These are phyloP conservation scores for Rhexocercosporidium sp. DNA, from an alignment of 2,329 filamentous ascomycete species.

Conservation along the genomic window DNA sequence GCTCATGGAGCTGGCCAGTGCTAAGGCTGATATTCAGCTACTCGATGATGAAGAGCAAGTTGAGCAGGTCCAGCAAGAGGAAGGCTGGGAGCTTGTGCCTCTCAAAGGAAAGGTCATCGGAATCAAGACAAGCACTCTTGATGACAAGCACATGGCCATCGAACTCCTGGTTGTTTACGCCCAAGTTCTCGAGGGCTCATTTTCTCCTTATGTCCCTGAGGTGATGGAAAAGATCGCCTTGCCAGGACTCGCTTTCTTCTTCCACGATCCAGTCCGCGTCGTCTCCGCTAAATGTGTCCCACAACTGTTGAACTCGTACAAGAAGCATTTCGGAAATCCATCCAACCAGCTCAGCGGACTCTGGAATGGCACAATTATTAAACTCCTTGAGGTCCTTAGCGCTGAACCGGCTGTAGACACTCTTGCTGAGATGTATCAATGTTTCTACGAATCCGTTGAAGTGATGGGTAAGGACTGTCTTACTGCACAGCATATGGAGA, in stretches of 20 bases:
- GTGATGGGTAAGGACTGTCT: constrained; percentile 88
- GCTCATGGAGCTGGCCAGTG: constrained; percentile 85
- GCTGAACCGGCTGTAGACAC: constrained; percentile 96
- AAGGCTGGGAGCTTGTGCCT: constrained; percentile 96
- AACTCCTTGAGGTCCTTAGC: constrained; percentile 89
- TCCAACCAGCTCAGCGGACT: constrained; percentile 81
- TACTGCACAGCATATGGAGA: constrained; percentile 76
- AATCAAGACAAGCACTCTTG: constrained; percentile 94
- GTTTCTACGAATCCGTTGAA: constrained; percentile 98
- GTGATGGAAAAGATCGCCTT: constrained; percentile 97
- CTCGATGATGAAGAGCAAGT: constrained; percentile 95
- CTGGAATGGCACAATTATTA: constrained; percentile 85
- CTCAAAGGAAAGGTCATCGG: constrained; percentile 98
- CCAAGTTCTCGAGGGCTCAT: constrained; percentile 89
- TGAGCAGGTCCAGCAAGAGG: constrained; percentile 89
- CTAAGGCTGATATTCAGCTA: constrained; percentile 96
- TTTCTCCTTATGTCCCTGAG: constrained; percentile 88
- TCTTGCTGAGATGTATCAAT: constrained; percentile 98
- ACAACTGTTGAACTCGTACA: constrained; percentile 90
- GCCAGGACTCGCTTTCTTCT: constrained; percentile 95
- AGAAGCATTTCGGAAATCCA: constrained; percentile 83
- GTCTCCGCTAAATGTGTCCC: constrained; percentile 95
- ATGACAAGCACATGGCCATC: constrained; percentile 99
- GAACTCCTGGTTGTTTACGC: constrained; percentile 97
- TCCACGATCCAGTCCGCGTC: constrained; percentile 96